A percentile compares a stretch with the other conserved stretches of the same genome.
Evolutionary conservation across 2,329 filamentous ascomycete genomes (phyloP).

Genomic region (Leptographium lundbergii): DNA sequence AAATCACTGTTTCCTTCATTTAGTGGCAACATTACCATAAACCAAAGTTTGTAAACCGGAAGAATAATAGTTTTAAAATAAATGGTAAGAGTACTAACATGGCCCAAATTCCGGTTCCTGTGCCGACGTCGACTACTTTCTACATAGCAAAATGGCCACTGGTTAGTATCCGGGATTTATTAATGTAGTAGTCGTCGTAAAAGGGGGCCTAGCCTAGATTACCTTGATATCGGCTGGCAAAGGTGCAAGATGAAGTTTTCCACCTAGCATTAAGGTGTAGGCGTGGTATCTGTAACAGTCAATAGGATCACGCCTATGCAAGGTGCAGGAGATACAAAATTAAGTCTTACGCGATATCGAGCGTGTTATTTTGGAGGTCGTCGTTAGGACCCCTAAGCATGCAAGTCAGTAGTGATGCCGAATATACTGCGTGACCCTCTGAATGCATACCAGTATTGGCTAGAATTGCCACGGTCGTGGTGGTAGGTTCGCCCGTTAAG

Average conservation of each 20-base stretch:
- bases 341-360: constrained; percentile 17
- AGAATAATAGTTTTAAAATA: too few species aligned
- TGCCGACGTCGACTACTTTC: constrained; percentile 6
- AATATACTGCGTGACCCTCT: too few species aligned
- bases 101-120: constrained; percentile 29
- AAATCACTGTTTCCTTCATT: constrained; percentile 24
- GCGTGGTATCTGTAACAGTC: constrained; percentile 15
- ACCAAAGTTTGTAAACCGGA: too few species aligned
- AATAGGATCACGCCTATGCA: too few species aligned
- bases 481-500: neutral
- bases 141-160: neutral
- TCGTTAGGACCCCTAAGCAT: constrained; percentile 16
- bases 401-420: too few species aligned
- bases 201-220: too few species aligned
- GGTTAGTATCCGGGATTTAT: too few species aligned
- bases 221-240: constrained; percentile 9
- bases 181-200: too few species aligned
- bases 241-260: constrained; percentile 16
- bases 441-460: neutral
- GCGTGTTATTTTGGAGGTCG: constrained; percentile 17
- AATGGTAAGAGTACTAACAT: constrained; percentile 9
- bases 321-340: neutral
- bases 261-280: constrained; percentile 13
- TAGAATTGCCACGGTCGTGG: neutral
- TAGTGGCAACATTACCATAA: too few species aligned